These are phyloP conservation scores for Serpula lacrymans DNA, from an alignment of 768 basidiomycete species.

Conservation along the genomic window DNA sequence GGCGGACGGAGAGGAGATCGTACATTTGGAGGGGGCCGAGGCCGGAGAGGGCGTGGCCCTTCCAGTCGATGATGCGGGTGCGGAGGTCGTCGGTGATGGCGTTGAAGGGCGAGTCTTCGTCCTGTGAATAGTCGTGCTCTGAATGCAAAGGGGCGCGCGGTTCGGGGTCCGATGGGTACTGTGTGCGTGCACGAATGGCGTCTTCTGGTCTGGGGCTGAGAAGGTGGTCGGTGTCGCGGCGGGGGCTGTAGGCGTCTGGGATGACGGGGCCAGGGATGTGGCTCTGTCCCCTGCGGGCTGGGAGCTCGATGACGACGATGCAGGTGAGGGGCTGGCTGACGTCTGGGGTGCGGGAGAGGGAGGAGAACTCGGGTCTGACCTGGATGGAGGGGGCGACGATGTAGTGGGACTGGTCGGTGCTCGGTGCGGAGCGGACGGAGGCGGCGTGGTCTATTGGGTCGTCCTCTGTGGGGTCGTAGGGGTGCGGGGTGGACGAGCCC, in stretches of 20 bases:
- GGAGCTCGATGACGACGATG: slow-evolving; percentile 90
- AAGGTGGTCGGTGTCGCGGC: slow-evolving; percentile 19
- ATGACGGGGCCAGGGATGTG: slow-evolving; percentile 54
- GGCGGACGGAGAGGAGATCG: slow-evolving; percentile 84
- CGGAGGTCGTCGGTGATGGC: slow-evolving; percentile 87
- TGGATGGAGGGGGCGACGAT: slow-evolving; percentile 92
- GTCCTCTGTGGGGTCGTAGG: slow-evolving; percentile 77
- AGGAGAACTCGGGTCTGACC: slow-evolving; percentile 88
- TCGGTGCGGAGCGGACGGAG: slow-evolving; percentile 45
- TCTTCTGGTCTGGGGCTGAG: slow-evolving; percentile 14
- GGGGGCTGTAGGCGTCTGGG: slow-evolving; percentile 41
- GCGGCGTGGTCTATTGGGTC: slow-evolving; percentile 70
- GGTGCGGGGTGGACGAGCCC: slow-evolving; percentile 35
- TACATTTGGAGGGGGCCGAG: slow-evolving; percentile 90
- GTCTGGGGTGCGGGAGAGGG: slow-evolving; percentile 66
- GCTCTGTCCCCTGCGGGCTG: slow-evolving; percentile 58
- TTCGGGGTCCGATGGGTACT: slow-evolving; percentile 25
- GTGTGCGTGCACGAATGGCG: slow-evolving; percentile 22
- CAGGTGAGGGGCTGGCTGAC: slow-evolving; percentile 86
- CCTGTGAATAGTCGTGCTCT: slow-evolving; percentile 31
- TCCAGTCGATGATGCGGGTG: slow-evolving; percentile 93
- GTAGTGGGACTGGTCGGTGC: slow-evolving; percentile 52
- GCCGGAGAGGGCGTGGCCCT: slow-evolving; percentile 86
- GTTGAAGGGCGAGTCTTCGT: slow-evolving; percentile 74
- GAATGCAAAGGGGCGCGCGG: slow-evolving; percentile 22